Base-by-base conservation (phyloP, 352 stramenopile species). In the Pythium plurisporium region DNA sequence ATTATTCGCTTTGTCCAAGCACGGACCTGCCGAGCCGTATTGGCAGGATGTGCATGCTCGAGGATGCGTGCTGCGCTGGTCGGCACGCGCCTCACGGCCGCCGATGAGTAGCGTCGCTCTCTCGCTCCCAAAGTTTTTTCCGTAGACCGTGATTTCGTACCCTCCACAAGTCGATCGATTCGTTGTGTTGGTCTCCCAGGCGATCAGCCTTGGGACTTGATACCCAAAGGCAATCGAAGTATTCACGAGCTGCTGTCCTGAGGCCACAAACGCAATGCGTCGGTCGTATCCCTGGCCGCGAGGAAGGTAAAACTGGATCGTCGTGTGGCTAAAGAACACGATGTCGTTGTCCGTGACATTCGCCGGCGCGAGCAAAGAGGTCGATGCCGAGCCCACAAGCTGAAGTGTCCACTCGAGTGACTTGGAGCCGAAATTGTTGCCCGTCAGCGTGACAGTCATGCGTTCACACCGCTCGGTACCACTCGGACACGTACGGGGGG, bases 121-220 rank as follows among this genome's bases (percentile, higher is more conserved):
- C 12, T 58, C 54, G n/a, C 31, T 62, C 27, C 81, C 81, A 53
- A 91, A 87, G 50, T 89, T 87, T 40, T 68, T 77, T 1, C 79
- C 82, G 34, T 81, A 82, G 5, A 91, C 56, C 17, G 73, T 70
- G 25, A 89, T 69, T 3, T 67, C 53, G 44, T 88, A 86, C 1
- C 69, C 71, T 7, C 81, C 81, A n/a, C 73, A 83, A 22, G 77
- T 87, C 15, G 77, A 84, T 11, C 80, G 65, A 34, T 87, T 82
- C 0, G 62, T 72, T 6, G 77, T 85, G 27, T 64, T 65, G 30
- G 70, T 70, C 40, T 73, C 60, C 25, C 72, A 73, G 22, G 53
- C 62, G 4, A 80, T 44, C 4, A 87, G 47, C 26, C 76, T 55
- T 9, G 77, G 77, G 6, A 62, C 42, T 23, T 72, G 38, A 40